Conservation (phyloP, 2,329 filamentous ascomycete genomes). For the Nothophaeocryptopus gaeumannii region DNA sequence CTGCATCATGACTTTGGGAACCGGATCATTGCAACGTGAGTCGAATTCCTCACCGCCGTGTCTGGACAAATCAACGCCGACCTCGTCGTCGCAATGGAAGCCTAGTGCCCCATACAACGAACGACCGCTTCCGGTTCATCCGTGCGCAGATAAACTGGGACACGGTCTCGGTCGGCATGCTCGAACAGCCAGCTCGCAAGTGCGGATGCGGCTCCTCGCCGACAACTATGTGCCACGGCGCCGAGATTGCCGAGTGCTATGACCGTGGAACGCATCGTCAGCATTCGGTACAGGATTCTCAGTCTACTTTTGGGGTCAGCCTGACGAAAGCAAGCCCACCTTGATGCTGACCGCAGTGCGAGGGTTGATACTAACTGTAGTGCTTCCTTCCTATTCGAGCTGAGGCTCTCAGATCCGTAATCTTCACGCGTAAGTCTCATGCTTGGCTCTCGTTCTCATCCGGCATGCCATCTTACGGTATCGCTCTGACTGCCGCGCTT, state of each 20-base stretch:
- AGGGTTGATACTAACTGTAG: not conserved
- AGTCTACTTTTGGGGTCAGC: not conserved
- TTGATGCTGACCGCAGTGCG: not conserved
- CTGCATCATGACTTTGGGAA: conserved; percentile 17
- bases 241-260: conserved; percentile 9
- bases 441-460: not conserved
- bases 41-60: conserved; percentile 14
- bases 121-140: not conserved
- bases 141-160: conserved; percentile 1
- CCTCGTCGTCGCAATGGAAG: not conserved
- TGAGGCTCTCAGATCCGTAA: conserved; percentile 1
- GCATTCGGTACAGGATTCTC: not conserved
- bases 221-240: not conserved
- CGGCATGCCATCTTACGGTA: not conserved
- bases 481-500: not conserved
- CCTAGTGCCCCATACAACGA: not conserved
- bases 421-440: not conserved
- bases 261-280: conserved; percentile 1
- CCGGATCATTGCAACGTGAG: conserved; percentile 8
- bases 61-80: conserved; percentile 3
- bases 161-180: not conserved
- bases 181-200: conserved; percentile 1
- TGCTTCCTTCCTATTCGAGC: not conserved
- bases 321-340: not conserved
- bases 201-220: conserved; percentile 4